phyloP scores from a whole-genome alignment of 768 basidiomycete species.

The Pleurotus platypus region DNA sequence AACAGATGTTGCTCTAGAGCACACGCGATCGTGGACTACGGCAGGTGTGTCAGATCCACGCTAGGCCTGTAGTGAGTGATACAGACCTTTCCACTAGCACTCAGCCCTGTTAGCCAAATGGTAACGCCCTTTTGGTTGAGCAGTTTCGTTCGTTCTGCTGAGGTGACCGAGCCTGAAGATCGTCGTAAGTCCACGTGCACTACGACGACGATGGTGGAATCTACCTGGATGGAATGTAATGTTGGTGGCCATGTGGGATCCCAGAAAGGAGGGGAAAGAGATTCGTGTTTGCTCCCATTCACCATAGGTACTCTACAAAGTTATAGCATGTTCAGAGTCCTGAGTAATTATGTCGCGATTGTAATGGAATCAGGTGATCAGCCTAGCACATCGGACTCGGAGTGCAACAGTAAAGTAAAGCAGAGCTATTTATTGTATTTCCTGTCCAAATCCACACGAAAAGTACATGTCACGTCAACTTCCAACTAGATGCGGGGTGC shows the following conservation, averaged over 20 bases:
- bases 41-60: background rate
- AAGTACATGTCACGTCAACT: background rate
- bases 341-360: background rate
- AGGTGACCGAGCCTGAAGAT: conserved; percentile 63
- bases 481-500: background rate
- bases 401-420: no score
- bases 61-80: background rate
- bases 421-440: no score
- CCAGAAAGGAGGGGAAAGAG: background rate
- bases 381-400: background rate
- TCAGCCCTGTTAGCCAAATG: conserved; percentile 95
- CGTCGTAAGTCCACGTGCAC: background rate
- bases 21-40: conserved; percentile 92
- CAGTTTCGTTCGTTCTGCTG: conserved; percentile 61
- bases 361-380: background rate
- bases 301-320: no score
- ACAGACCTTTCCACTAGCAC: conserved; percentile 88
- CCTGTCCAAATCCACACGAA: background rate
- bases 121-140: conserved; percentile 85
- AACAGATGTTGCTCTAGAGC: conserved; percentile 95
- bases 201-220: background rate
- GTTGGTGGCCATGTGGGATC: conserved; percentile 39
- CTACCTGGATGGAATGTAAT: conserved; percentile 70
- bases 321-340: no score
- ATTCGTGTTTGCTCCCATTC: no score